Conservation (phyloP, 1,139 yeast species). For the Geotrichum siamense region DNA sequence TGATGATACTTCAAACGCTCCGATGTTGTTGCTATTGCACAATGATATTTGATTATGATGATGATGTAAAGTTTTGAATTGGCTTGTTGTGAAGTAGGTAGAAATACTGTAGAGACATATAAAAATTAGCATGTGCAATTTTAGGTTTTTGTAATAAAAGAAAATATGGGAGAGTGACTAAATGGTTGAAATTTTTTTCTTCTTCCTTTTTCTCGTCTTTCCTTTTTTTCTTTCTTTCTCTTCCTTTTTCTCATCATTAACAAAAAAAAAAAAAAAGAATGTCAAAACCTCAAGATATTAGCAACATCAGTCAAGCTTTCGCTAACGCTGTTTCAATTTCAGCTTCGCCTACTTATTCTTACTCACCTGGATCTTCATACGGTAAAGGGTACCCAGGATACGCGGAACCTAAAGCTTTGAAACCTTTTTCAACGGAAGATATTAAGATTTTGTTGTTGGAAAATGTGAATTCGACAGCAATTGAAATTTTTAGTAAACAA, state of each 20-base stretch:
- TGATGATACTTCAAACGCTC: too few relatives aligned
- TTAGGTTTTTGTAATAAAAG: too few relatives aligned
- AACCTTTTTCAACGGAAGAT: constrained; percentile 88
- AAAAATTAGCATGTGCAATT: too few relatives aligned
- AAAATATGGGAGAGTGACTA: too few relatives aligned
- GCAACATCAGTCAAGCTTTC: constrained; percentile 46
- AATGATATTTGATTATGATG: too few relatives aligned
- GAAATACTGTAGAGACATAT: too few relatives aligned
- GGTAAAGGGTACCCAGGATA: constrained; percentile 28
- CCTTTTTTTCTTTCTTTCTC: neutral
- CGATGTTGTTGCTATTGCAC: too few relatives aligned
- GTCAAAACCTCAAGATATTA: constrained; percentile 67
- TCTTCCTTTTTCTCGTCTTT: too few relatives aligned
- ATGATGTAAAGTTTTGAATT: too few relatives aligned
- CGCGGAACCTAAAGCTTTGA: constrained; percentile 49
- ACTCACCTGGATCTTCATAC: constrained; percentile 51
- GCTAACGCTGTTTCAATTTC: constrained; percentile 46
- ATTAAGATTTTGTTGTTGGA: constrained; percentile 85
- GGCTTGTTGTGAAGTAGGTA: too few relatives aligned
- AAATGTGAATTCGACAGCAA: constrained; percentile 89
- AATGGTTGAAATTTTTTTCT: too few relatives aligned
- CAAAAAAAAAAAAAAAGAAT: too few relatives aligned
- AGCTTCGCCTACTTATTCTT: constrained; percentile 42
- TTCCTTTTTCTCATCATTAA: neutral
- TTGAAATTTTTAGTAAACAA: constrained; percentile 73